Conservation (phyloP, 2,329 filamentous ascomycete genomes). For the Ascochyta fabae region DNA sequence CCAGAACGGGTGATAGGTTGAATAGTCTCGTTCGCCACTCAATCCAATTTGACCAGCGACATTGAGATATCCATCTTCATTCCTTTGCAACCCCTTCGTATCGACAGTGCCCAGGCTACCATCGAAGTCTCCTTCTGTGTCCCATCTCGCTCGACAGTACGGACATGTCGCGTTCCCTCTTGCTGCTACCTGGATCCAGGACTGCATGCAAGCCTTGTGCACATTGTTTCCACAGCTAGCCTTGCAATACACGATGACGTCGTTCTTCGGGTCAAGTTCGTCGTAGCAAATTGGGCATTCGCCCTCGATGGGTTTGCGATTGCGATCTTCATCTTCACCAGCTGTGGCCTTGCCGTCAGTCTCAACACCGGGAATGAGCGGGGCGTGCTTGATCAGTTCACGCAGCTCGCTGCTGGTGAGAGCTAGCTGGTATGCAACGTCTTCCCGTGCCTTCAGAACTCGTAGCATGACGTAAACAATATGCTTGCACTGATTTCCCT, state of each 20-base stretch:
- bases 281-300: conserved; percentile 66
- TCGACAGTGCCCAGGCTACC: conserved; percentile 52
- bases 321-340: conserved; percentile 50
- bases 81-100: conserved; percentile 50
- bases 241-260: conserved; percentile 60
- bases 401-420: conserved; percentile 65
- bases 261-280: conserved; percentile 45
- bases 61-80: conserved; percentile 66
- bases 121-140: conserved; percentile 50
- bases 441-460: conserved; percentile 62
- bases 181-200: conserved; percentile 53
- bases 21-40: conserved; percentile 53
- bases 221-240: conserved; percentile 68
- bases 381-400: conserved; percentile 61
- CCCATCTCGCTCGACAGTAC: conserved; percentile 66
- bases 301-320: conserved; percentile 65
- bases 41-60: conserved; percentile 67
- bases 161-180: conserved; percentile 61
- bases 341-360: conserved; percentile 41
- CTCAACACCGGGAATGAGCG: conserved; percentile 55
- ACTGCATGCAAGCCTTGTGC: conserved; percentile 63
- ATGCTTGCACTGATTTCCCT: conserved; percentile 70
- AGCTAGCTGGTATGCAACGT: conserved; percentile 66
- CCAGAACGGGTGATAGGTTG: conserved; percentile 38
- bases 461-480: conserved; percentile 66